Base-by-base conservation (phyloP, 2,329 filamentous ascomycete species). In the Talaromyces atroroseus region DNA sequence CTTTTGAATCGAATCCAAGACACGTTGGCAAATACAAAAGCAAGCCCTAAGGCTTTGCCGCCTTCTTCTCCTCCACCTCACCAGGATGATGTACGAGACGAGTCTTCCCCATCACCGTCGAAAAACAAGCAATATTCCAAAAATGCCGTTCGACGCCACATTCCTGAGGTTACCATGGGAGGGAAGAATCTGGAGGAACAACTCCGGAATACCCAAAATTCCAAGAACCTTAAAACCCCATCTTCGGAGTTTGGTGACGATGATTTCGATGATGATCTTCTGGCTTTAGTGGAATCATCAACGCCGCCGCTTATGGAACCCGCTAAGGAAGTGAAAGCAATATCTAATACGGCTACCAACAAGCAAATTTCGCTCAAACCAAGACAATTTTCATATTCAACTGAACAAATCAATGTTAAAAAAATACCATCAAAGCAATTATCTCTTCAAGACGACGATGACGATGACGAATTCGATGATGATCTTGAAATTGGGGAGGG, bases 1-100 rank as follows among this genome's bases (percentile, higher is more conserved):
- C 72, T 92, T 52, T 74, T 92, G 20, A 81, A 89, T 63, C 86
- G 82, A 51, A 86, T 90, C 52, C 78, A 82, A 56, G 76, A 78
- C 62, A 79, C 75, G 16, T 68, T 79, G 52, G 66, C 73, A 12
- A 75, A 72, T 52, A 60, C 64, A 16, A 60, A 58, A 46, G 59
- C 63, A 16, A 65, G 69, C n/a, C 61, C 61, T 2, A 52, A 62
- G 36, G 66, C 63, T 16, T 71, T 73, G 24, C 71, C 74, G 11
- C 75, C 74, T 54, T 77, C 74, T 38, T 78, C 77, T 5, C 75
- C 77, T 11, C 59, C 74, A 10, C 72, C 74, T 20, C 66, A 68
- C 46, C 65, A 64, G 26, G 62, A 67, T 24, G 66, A 71, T 56
- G 59, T 61, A 40, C 65, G 64, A 53, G 62, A 64, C 52, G 68